phyloP scores from a whole-genome alignment of 2,329 filamentous ascomycete species.

The Pezicula rhizophila region DNA sequence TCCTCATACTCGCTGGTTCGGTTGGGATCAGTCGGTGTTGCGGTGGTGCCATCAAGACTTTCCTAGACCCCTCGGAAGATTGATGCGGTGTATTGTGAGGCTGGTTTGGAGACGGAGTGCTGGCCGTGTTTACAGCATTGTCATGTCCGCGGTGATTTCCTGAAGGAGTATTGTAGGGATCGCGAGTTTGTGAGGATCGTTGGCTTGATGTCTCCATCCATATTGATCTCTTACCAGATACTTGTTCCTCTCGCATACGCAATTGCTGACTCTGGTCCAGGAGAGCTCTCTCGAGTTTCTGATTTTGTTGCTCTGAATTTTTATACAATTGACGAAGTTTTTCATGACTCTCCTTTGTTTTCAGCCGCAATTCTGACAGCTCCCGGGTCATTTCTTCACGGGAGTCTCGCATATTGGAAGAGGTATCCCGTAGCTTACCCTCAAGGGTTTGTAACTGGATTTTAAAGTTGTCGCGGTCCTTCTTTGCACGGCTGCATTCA shows the following conservation, averaged over 20 bases:
- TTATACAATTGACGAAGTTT: conserved; percentile 3
- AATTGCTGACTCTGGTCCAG: conserved; percentile 10
- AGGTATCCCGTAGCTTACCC: conserved; percentile 1
- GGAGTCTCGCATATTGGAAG: background rate
- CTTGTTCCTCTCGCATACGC: conserved; percentile 8
- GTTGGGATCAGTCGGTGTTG: too few species aligned
- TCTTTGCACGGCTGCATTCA: conserved; percentile 3
- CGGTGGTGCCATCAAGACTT: too few species aligned
- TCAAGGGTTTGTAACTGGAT: too few species aligned
- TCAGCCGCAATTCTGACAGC: background rate
- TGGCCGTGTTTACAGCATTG: too few species aligned
- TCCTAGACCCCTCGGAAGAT: background rate
- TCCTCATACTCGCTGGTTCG: too few species aligned
- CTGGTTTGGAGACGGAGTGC: too few species aligned
- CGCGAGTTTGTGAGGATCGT: background rate
- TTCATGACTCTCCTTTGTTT: conserved; percentile 2
- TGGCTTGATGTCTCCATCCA: conserved; percentile 15
- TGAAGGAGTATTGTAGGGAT: conserved; percentile 17
- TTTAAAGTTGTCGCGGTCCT: conserved; percentile 3
- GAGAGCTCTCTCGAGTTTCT: conserved; percentile 9
- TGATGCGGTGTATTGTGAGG: background rate
- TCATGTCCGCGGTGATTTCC: too few species aligned
- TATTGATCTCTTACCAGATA: conserved; percentile 13
- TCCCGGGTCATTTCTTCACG: background rate
- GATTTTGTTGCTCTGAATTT: conserved; percentile 3